These are phyloP conservation scores for Colletotrichum gigasporum DNA, from an alignment of 2,329 filamentous ascomycete genomes.

Conservation along the genomic window DNA sequence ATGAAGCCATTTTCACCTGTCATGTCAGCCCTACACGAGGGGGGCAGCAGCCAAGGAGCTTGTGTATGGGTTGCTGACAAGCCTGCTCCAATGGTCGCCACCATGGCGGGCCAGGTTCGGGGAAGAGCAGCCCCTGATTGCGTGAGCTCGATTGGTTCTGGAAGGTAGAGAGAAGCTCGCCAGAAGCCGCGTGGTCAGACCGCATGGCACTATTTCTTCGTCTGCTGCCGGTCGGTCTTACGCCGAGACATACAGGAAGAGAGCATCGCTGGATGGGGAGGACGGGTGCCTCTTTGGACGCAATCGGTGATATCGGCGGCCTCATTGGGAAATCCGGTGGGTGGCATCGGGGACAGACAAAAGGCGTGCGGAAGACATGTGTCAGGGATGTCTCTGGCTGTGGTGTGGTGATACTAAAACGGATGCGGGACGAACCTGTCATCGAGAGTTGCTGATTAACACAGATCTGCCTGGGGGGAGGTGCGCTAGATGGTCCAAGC, in stretches of 20 bases:
- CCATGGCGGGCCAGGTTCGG: not conserved
- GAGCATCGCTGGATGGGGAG: not conserved
- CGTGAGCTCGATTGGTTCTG: conserved; percentile 1
- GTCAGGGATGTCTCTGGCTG: not conserved
- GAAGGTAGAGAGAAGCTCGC: not conserved
- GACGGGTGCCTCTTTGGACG: not conserved
- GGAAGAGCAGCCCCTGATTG: not conserved
- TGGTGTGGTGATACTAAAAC: not conserved
- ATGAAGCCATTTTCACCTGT: not conserved
- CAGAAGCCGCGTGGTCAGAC: conserved; percentile 5
- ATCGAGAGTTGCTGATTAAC: not conserved
- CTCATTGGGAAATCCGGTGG: not conserved
- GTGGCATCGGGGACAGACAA: not conserved
- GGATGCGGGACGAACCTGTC: conserved; percentile 12
- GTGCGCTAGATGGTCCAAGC: too few species aligned
- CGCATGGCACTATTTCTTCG: not conserved
- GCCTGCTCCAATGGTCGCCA: not conserved
- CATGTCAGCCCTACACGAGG: conserved; percentile 24
- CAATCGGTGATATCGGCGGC: conserved; percentile 3
- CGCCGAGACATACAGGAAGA: conserved; percentile 12
- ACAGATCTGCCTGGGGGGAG: not conserved
- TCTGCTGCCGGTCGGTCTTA: not conserved
- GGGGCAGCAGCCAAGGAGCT: not conserved
- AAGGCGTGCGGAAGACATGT: conserved; percentile 1
- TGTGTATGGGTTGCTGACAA: not conserved